phyloP scores from a whole-genome alignment of 352 stramenopile species.

The Thraustochytrium sp. region DNA sequence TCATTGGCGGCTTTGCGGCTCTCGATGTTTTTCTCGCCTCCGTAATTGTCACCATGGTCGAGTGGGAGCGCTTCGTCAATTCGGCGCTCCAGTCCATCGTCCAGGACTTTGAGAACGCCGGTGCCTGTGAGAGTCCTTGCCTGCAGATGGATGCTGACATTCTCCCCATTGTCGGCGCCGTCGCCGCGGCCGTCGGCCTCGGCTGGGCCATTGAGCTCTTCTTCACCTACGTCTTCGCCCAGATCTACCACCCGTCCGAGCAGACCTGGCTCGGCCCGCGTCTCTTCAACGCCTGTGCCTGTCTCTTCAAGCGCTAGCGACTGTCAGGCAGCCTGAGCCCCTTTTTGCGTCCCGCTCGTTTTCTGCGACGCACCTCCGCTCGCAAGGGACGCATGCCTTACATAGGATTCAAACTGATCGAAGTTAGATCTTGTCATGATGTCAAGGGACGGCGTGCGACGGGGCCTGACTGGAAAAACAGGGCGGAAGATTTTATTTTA shows the following conservation, averaged over 20 bases:
- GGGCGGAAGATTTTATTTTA: no score
- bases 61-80: constrained; percentile 27
- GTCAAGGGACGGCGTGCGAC: no score
- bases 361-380: no score
- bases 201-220: constrained; percentile 35
- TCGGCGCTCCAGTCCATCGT: no score
- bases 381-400: no score
- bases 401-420: no score
- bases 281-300: background rate
- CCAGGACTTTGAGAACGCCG: background rate
- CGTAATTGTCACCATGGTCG: background rate
- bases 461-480: no score
- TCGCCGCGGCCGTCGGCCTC: background rate
- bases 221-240: constrained; percentile 31
- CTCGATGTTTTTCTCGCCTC: constrained; percentile 19
- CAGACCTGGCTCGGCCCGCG: background rate
- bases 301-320: background rate
- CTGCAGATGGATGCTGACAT: background rate
- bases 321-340: no score
- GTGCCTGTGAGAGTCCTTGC: background rate
- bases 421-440: no score
- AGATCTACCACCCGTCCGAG: constrained; percentile 14
- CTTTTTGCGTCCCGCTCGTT: no score
- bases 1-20: constrained; percentile 9
- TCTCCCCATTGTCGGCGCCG: background rate